phyloP scores from a whole-genome alignment of 2,329 filamentous ascomycete species.

The Alternaria ventricosa region DNA sequence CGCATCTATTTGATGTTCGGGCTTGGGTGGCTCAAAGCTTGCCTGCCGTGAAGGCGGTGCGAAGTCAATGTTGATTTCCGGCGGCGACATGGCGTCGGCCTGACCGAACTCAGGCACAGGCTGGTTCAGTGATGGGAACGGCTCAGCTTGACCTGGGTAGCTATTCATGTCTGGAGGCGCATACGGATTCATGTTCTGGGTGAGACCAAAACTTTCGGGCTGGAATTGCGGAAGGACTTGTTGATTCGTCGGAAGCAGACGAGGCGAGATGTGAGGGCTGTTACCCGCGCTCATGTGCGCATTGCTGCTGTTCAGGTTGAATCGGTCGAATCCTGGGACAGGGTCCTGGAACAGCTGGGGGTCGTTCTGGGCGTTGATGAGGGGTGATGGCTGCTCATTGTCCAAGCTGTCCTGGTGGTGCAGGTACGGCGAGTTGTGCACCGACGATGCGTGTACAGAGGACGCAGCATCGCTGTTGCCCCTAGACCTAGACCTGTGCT shows the following conservation, averaged over 20 bases:
- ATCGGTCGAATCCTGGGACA: constrained; percentile 76
- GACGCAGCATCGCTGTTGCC: constrained; percentile 79
- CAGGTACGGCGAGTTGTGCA: constrained; percentile 82
- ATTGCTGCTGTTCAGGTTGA: constrained; percentile 67
- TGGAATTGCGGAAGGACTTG: constrained; percentile 58
- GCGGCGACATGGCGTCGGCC: constrained; percentile 81
- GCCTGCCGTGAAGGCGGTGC: constrained; percentile 75
- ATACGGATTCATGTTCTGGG: constrained; percentile 57
- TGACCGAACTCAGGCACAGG: constrained; percentile 67
- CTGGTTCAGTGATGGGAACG: constrained; percentile 58
- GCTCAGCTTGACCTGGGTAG: constrained; percentile 58
- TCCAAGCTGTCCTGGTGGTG: constrained; percentile 82
- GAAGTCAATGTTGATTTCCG: constrained; percentile 92
- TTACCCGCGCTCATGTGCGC: constrained; percentile 66
- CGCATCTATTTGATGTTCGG: constrained; percentile 71
- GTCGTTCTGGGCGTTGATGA: constrained; percentile 76
- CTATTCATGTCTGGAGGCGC: constrained; percentile 56
- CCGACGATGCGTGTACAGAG: constrained; percentile 82
- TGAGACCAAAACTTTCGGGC: constrained; percentile 55
- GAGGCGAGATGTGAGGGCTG: constrained; percentile 74
- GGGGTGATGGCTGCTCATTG: constrained; percentile 76
- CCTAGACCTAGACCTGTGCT: constrained; percentile 68
- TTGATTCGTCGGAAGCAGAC: constrained; percentile 73
- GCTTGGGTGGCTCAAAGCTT: constrained; percentile 71
- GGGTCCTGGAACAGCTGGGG: constrained; percentile 73